Percentiles rank a stretch among this genome's conserved stretches.
These are phyloP conservation scores for Nicotiana undulata DNA, from an alignment of 257 asterid species.

Conservation along the genomic window DNA sequence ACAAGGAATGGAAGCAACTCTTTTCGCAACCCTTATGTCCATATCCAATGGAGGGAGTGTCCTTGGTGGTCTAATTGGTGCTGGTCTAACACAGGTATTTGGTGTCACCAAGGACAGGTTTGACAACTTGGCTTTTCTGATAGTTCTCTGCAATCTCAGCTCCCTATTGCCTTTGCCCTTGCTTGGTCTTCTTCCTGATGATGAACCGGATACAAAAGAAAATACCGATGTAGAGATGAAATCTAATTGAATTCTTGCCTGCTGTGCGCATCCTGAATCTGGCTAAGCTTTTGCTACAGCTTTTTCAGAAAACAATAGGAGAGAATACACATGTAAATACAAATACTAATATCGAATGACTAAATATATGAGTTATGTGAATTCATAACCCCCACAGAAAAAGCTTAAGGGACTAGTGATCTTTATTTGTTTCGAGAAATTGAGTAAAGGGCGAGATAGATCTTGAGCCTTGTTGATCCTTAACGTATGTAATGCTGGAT, in stretches of 20 bases:
- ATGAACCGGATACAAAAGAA: constrained; percentile 36
- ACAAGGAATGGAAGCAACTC: constrained; percentile 95
- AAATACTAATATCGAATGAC: background rate
- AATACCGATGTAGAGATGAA: constrained; percentile 59
- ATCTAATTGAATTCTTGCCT: constrained; percentile 39
- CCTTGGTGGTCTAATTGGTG: constrained; percentile 89
- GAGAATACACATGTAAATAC: constrained; percentile 17
- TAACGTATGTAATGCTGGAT: background rate
- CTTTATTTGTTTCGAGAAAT: background rate
- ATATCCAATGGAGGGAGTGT: constrained; percentile 88
- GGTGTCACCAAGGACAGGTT: constrained; percentile 84
- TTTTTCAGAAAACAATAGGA: constrained; percentile 1
- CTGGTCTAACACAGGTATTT: constrained; percentile 75
- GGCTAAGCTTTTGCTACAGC: background rate
- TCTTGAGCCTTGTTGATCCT: background rate
- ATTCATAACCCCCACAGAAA: background rate
- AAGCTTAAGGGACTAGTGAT: background rate
- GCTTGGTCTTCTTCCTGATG: constrained; percentile 81
- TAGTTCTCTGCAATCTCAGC: constrained; percentile 87
- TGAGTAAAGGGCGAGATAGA: background rate
- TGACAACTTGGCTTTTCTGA: constrained; percentile 59
- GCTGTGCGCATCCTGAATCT: background rate
- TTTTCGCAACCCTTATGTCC: constrained; percentile 94
- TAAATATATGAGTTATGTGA: background rate
- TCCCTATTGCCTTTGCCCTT: constrained; percentile 88